Percentiles rank a stretch among this genome's conserved stretches.
Evolutionary conservation across 108 stramenopile genomes (phyloP).

Genomic region (Fragilariopsis cylindrus): DNA sequence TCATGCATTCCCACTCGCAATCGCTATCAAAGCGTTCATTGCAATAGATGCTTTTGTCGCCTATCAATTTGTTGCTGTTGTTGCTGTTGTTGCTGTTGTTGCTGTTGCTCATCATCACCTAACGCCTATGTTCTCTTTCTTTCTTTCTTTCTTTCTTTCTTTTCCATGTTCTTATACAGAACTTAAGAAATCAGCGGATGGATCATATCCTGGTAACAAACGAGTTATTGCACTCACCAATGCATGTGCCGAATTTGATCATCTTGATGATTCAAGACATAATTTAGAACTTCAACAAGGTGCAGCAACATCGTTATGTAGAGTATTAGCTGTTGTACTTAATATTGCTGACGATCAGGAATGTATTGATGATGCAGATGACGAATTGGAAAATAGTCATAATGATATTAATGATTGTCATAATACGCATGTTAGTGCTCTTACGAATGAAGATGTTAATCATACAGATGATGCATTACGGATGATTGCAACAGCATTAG

Average conservation of each 20-base stretch:
- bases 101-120: background rate
- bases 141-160: background rate
- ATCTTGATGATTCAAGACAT: slow-evolving; percentile 57
- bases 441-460: slow-evolving; percentile 22
- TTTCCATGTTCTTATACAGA: slow-evolving; percentile 16
- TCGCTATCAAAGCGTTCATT: too few species aligned
- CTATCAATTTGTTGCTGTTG: too few species aligned
- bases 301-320: slow-evolving; percentile 60
- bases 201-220: slow-evolving; percentile 35
- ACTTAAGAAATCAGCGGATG: slow-evolving; percentile 20
- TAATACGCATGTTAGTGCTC: background rate
- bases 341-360: background rate
- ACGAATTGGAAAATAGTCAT: background rate
- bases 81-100: too few species aligned
- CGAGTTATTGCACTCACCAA: slow-evolving; percentile 58
- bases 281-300: slow-evolving; percentile 70
- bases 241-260: slow-evolving; percentile 71
- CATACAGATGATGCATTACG: slow-evolving; percentile 72
- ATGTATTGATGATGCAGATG: background rate
- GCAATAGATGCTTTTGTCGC: too few species aligned
- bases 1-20: too few species aligned
- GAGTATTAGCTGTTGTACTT: slow-evolving; percentile 38
- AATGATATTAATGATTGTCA: background rate
- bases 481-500: slow-evolving; percentile 68
- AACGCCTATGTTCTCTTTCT: background rate